A percentile compares a stretch with the other conserved stretches of the same genome.
Conservation (phyloP, 257 asterid species). For the Solanum boliviense region DNA sequence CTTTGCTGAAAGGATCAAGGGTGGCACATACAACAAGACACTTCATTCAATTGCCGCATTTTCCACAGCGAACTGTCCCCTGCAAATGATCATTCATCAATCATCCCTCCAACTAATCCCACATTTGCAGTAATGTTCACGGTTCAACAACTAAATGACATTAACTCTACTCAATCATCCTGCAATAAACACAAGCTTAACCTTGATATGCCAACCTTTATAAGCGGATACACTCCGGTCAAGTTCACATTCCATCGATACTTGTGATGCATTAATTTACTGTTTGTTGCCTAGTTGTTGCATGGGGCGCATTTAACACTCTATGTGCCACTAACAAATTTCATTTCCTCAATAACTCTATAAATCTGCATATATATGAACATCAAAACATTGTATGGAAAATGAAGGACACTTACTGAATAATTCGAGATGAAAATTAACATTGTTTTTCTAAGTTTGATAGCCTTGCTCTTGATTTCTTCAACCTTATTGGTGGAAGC, state of each 20-base stretch:
- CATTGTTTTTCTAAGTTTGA: conserved; percentile 1
- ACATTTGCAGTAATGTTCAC: not conserved
- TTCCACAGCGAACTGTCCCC: not conserved
- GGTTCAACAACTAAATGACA: not conserved
- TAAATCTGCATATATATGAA: not conserved
- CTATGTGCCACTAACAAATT: not conserved
- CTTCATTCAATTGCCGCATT: conserved; percentile 2
- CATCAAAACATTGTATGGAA: not conserved
- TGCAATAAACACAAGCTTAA: not conserved
- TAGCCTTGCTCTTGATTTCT: conserved; percentile 21
- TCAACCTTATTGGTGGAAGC: conserved; percentile 18
- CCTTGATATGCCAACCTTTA: not conserved
- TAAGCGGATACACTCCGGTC: not conserved
- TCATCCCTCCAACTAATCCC: not conserved
- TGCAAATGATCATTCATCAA: not conserved
- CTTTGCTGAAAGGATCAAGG: not conserved
- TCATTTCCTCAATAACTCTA: not conserved
- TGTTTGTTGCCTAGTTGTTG: not conserved
- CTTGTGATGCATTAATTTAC: conserved; percentile 13
- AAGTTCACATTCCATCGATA: conserved; percentile 15
- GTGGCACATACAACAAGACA: conserved; percentile 30
- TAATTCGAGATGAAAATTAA: conserved; percentile 13
- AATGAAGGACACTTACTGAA: not conserved
- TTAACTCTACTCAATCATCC: not conserved
- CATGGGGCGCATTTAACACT: not conserved